phyloP scores from a whole-genome alignment of 78 protist genomes.

The Chrysochromulina tobinii region DNA sequence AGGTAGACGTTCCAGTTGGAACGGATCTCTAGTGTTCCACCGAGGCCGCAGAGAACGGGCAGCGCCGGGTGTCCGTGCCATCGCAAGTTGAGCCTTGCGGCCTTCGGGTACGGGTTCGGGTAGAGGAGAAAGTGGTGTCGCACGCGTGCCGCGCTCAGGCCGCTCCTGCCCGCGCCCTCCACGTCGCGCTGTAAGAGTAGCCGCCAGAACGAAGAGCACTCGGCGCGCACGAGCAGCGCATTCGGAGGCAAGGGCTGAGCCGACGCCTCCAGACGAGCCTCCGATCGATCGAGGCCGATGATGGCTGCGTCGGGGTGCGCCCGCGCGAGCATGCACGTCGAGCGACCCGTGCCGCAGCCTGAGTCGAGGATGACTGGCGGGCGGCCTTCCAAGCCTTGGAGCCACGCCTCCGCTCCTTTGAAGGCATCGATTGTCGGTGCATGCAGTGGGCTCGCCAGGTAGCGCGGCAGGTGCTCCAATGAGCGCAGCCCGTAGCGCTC shows the following conservation, averaged over 20 bases:
- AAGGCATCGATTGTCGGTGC: no score
- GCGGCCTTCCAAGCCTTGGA: not conserved
- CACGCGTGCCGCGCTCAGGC: not conserved
- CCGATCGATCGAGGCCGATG: not conserved
- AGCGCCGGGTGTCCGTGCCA: not conserved
- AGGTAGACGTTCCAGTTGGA: not conserved
- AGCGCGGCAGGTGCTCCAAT: no score
- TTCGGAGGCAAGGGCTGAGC: not conserved
- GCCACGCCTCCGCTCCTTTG: not conserved
- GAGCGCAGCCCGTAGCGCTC: no score
- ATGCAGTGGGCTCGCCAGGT: no score
- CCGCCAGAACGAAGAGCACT: not conserved
- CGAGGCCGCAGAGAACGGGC: not conserved
- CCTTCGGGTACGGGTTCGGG: not conserved
- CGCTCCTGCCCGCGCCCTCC: no score
- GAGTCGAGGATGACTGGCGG: not conserved
- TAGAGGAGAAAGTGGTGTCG: not conserved
- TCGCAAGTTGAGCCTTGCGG: not conserved
- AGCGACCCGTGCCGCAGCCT: not conserved
- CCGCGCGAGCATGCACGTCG: not conserved
- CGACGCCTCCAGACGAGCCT: not conserved
- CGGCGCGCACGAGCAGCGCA: not conserved
- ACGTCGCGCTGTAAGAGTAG: not conserved
- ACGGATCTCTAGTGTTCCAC: not conserved
- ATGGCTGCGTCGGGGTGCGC: not conserved